Evolutionary conservation across 495 filamentous ascomycete species (phyloP), one percentile per base, ranked within the genome.

Genomic region (Venustampulla echinocandica): DNA sequence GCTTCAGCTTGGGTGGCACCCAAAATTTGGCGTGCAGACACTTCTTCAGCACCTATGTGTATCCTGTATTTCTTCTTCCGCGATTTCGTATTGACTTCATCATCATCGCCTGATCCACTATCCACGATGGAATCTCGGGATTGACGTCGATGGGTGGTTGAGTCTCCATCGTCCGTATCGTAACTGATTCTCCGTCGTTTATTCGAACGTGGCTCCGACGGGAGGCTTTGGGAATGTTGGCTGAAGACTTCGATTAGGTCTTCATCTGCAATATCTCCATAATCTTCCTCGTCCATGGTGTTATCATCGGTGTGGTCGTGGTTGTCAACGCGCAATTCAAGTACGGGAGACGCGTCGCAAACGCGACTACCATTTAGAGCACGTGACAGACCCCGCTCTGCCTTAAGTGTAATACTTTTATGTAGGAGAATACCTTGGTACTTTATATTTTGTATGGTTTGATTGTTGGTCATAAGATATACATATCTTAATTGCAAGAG

Each of bases 61-160:
- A 60, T 53, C 35, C 39, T 52, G 46, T 57, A 53, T 43, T 55
- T 60, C 28, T 46, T 49, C 48, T 59, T 56, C 39, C 52, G 54
- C 7, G 33, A 22, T 14, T 13, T 42, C 11, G 10, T 6, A 14
- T 49, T 44, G 4, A 37, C 46, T 4, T 51, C 50, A 19, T 46
- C 37, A 10, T 53, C 53, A 35, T 53, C 49, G 13, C 25, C 24
- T 22, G 17, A 24, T 34, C 21, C 46, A 24, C 28, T 42, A 47
- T 34, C 30, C n/a, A 46, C 43, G 3, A 21, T 27, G 17, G 37
- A 46, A 5, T 44, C 22, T 24, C 45, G 17, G 24, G 42, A 40
- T 35, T 30, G 41, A 9, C 43, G 38, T 22, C 42, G 43, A 10
- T 7, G 34, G 32, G 36, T 32, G 11, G 14, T 27, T 2, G 42